Base-by-base conservation (phyloP, 371 early-diverging fungal species). In the Fennellomyces sp. region DNA sequence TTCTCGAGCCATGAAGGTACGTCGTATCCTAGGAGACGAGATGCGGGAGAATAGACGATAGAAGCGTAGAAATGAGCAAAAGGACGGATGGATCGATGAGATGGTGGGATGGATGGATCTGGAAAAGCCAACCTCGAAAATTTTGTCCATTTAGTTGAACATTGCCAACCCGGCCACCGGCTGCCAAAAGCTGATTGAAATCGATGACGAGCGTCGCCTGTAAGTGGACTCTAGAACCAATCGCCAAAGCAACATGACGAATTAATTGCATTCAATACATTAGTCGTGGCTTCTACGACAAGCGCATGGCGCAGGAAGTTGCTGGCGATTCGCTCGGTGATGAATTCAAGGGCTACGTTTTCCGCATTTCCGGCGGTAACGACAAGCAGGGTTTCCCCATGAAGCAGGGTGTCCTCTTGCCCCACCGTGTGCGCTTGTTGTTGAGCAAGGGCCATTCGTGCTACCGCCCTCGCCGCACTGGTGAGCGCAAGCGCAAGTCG, bases 341-440 rank as follows among this genome's bases (percentile, higher is more conserved):
- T 68, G 99, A 99, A 85, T 99, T 96, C 94, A 95, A 94, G 88
- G 99, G 99, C 64, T 98, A 95, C 88, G 91, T 98, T 70, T 93
- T 99, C 89, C 93, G 96, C 76, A 96, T 99, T 78, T 93, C 96
- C 61, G 99, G 99, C 75, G 99, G 99, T 73, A 96, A 98, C 90
- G 99, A 99, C 88, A 97, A 97, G 88, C 98, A 99, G 89, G 99
- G 99, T 82, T 93, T 93, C 90, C 94, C 94, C 73, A 93, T 93
- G 94, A 97, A 96, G 92, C 95, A 96, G 84, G 97, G 97, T 88
- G 93, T 99, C 63, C 88, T 97, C 65, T 84, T 92, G 61, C 89
- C 90, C 62, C 87, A 91, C 78, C 96, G 99, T 92, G 95, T 97
- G 64, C 92, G 97, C 65, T 92, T 98, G 67, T 83, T 93, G 68